Evolutionary conservation across 2,329 filamentous ascomycete genomes (phyloP), one percentile per base, ranked within the genome.

Genomic region (Xylariaceae sp.): DNA sequence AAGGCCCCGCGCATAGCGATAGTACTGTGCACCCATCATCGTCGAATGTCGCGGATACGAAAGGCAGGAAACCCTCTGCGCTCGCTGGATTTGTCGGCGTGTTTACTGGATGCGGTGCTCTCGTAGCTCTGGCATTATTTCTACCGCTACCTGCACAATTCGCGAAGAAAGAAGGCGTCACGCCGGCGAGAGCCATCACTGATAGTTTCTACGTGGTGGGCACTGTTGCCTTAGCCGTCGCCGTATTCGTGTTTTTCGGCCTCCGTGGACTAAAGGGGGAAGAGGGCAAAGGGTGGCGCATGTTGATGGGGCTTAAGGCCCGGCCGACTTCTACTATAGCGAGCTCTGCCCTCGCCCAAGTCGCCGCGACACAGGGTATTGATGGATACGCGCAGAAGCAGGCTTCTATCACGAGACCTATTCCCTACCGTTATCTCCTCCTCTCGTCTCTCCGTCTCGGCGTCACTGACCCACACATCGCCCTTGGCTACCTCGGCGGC

Each of bases 141-240:
- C 78, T 99, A 11, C 94, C 92, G 4, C 79, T 99, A 19, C 94
- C 94, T 0, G 87, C 90, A 2, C 80, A 80, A 35, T 95, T 97
- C 67, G 79, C 79, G 30, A 82, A 86, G 65, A 77, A 85, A 31
- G 77, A 84, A 41, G 89, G 87, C n/a, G 77, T 87, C 7, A 87
- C 85, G 0, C 85, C 87, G 26, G 84, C 82, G 1, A 74, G 87
- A 61, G 89, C 92, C 1, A 84, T 99, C 7, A 83, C 85, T 31
- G 81, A 88, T 65, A 91, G 89, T 67, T 99, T 94, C 73, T 96
- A 96, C 66, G 80, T 94, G 6, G 92, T 97, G 3, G 88, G 86
- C 1, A 70, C 70, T 1, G 77, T 96, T 7, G 81, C 94, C 0
- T 69, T 96, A 8, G 58, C 82, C 0, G 85, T 97, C 3, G 85